Base-by-base conservation (phyloP, 306 rosid genomes). In the Mucuna pruriens region DNA sequence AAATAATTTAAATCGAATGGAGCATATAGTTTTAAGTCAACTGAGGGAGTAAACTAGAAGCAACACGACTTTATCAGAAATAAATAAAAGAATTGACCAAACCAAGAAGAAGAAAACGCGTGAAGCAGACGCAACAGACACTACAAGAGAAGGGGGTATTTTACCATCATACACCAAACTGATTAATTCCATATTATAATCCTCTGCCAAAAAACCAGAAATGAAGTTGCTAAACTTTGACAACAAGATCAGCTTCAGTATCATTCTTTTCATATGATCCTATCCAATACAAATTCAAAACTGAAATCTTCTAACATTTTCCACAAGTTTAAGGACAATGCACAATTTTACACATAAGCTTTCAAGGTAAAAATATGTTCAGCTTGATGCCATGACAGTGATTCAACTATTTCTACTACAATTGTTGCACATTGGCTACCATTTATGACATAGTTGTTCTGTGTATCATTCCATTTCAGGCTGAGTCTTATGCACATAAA, bases 271-370 rank as follows among this genome's bases (percentile, higher is more conserved):
- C 4, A 38, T 40, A 40, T 39, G 34, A 67, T 20, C 17, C 20
- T 67, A 67, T 40, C 9, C 54, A 39, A 67, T 11, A 40, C 54
- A 67, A 67, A 67, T 17, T 40, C 26, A 19, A 69, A 69, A 69
- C 20, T 25, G 15, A 69, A 12, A 4, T 44, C 3, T 22, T 0
- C 22, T 22, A 23, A 7, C n/a, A 25, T 44, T 52, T 52, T 19
- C 9, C 25, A 19, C 26, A 52, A 52, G 12, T 19, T 19, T 52
- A 52, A 52, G 11, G 58, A 51, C 58, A 39, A 12, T 17, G 6
- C 6, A 17, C 7, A 4, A n/a, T 10, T 23, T 19, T 15, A n/a
- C 15, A 66, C 44, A 39, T 16, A 2, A 15, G 19, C 29, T 75
- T 58, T 36, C 55, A 39, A 75, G 52, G 46, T 71, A 70, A 5